Base-by-base conservation (phyloP, 2,329 filamentous ascomycete species). In the Alternaria sp. region DNA sequence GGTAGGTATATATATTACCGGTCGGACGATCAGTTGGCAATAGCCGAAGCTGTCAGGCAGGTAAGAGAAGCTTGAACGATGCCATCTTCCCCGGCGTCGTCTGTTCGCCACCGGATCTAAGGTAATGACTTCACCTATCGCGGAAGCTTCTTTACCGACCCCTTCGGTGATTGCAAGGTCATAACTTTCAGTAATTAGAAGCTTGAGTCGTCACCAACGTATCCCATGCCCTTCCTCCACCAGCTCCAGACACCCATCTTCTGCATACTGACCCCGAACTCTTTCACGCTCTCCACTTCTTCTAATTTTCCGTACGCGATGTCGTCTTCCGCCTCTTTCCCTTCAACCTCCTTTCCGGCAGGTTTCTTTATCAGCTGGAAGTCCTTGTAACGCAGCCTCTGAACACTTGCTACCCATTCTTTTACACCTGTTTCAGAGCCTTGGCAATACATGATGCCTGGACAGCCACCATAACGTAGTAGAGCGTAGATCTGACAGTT, bases 391-490 rank as follows among this genome's bases (percentile, higher is more conserved):
- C 89, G 84, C 45, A 93, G 78, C 25, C 84, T 77, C 36, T 91
- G 87, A 3, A 93, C 90, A 2, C 82, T 81, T 11, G 81, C 82
- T 5, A 93, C 88, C 91, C 91, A 93, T 13, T 83, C 82, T 61
- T 82, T 83, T 4, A 93, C 86, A 1, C 83, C 82, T 2, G 73
- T 70, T 68, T 86, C 84, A n/a, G 84, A 81, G 2, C 88, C 87
- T 74, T 92, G 89, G 54, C 90, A 91, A 74, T 93, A 92, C 91
- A 94, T 93, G 69, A 94, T 89, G 2, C 91, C 91, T 0, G 91
- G 91, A 23, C 86, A 86, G 2, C 89, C 88, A 11, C 91, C 90
- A 65, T 86, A 89, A 25, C 91, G 86, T 1, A 93, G 81, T 4
- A 93, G 81, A 1, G 90, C 87, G 67, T 87, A 90, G 54, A 89